Evolutionary conservation across 441 rosid species (phyloP), one percentile per base, ranked within the genome.

Genomic region (Erodium texanum): DNA sequence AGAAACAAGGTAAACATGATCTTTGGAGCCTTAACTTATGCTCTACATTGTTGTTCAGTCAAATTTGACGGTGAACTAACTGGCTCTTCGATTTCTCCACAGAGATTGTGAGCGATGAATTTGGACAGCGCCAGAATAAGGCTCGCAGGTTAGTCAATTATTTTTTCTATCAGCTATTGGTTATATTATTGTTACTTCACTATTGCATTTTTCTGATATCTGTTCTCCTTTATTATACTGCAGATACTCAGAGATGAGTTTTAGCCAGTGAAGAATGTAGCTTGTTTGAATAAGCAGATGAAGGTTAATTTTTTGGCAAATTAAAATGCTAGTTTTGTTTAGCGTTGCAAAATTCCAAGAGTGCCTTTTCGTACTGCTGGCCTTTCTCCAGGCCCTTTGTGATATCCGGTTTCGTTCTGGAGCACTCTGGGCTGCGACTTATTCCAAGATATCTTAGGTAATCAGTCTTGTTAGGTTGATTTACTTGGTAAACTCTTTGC

Each of bases 231-330:
- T 65, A 52, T 45, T 63, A 62, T 7, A 24, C n/a, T 83, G 83
- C 82, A 89, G 96, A 86, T 89, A 87, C 73, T 89, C 93, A 0
- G 89, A 86, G 77, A 89, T 89, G 96, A 87, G 82, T 73, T 89
- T 85, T 79, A 81, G 88, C 83, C 84, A 84, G 86, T 81, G 83
- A 82, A 81, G 82, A 77, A 32, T 79, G 75, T 74, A 78, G 75
- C 67, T 38, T 80, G 71, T 72, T 72, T 66, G 76, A 81, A 78
- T 83, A 73, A 78, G 75, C 77, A 66, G 73, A 71, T 72, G 54
- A 75, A 82, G 82, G 87, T 83, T 72, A 71, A 15, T 3, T 50
- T 3, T 16, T 50, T 34, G 38, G 7, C 38, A 34, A 5, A 0
- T 34, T 8, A 8, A 34, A 34, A 34, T 34, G 4, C 38, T 34